These are phyloP conservation scores for Cutaneotrichosporon cyanovorans DNA, from an alignment of 1,284 basidiomycete species.

Conservation along the genomic window DNA sequence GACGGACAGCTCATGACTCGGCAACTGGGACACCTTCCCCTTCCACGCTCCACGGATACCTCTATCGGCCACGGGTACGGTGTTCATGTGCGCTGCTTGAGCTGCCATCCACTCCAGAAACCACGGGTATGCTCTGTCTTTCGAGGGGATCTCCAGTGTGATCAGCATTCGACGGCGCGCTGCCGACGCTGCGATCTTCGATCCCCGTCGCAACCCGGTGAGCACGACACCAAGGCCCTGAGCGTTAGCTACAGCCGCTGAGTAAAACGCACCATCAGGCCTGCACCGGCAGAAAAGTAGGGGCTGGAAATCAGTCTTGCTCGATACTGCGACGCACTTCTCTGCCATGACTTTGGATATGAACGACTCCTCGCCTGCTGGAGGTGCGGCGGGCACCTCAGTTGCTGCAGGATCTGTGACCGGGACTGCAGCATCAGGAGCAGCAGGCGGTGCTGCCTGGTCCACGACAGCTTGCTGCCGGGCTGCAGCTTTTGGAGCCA, in stretches of 20 bases:
- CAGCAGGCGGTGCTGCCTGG: no score
- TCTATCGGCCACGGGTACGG: slow-evolving; percentile 17
- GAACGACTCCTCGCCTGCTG: slow-evolving; percentile 5
- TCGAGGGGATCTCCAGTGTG: slow-evolving; percentile 91
- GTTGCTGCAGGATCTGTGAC: no score
- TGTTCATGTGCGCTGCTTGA: slow-evolving; percentile 20
- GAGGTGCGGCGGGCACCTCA: not conserved
- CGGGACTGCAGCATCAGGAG: no score
- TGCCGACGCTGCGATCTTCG: slow-evolving; percentile 62
- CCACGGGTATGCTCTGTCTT: slow-evolving; percentile 93
- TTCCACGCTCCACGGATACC: slow-evolving; percentile 20
- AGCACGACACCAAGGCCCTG: slow-evolving; percentile 81
- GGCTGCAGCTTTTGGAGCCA: no score
- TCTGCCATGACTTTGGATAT: slow-evolving; percentile 32
- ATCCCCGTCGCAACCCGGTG: slow-evolving; percentile 62
- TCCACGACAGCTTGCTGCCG: no score
- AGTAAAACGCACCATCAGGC: slow-evolving; percentile 68
- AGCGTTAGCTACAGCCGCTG: slow-evolving; percentile 4
- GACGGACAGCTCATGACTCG: slow-evolving; percentile 86
- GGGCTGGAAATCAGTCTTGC: slow-evolving; percentile 54
- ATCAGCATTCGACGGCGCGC: slow-evolving; percentile 87
- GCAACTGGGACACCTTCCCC: slow-evolving; percentile 52
- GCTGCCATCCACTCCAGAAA: slow-evolving; percentile 92
- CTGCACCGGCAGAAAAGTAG: slow-evolving; percentile 92
- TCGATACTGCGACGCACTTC: slow-evolving; percentile 24